A percentile compares a stretch with the other conserved stretches of the same genome.
phyloP scores from a whole-genome alignment of 257 asterid genomes.

The Penstemon newberryi region DNA sequence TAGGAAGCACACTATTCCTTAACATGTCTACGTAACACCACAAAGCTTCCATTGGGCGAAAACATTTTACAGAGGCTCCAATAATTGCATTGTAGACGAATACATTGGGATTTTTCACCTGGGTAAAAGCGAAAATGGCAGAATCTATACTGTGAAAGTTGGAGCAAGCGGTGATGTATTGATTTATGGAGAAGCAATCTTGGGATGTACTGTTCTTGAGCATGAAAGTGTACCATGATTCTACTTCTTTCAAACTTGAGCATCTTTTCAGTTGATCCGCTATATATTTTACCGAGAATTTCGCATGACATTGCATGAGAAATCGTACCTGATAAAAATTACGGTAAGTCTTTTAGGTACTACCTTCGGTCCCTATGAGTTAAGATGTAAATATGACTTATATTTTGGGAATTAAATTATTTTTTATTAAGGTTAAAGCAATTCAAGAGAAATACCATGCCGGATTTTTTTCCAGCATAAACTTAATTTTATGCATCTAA shows the following conservation, averaged over 20 bases:
- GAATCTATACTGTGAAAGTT: slow-evolving; percentile 36
- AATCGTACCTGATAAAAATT: no score
- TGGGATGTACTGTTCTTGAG: slow-evolving; percentile 48
- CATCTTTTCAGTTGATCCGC: slow-evolving; percentile 47
- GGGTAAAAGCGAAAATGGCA: slow-evolving; percentile 51
- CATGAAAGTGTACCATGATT: slow-evolving; percentile 52
- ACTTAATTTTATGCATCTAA: no score
- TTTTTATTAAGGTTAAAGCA: no score
- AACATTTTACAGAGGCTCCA: slow-evolving; percentile 51
- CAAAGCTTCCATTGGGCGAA: slow-evolving; percentile 47
- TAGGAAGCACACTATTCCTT: slow-evolving; percentile 49
- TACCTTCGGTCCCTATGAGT: no score
- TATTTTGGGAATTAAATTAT: no score
- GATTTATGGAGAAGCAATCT: slow-evolving; percentile 72
- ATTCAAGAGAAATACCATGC: no score
- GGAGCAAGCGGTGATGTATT: slow-evolving; percentile 67
- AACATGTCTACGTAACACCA: slow-evolving; percentile 48
- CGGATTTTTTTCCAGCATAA: no score
- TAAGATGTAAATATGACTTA: no score
- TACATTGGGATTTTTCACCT: slow-evolving; percentile 46
- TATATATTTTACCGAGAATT: slow-evolving; percentile 27
- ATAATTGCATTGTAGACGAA: slow-evolving; percentile 62
- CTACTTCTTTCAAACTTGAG: slow-evolving; percentile 52
- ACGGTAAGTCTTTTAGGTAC: no score
- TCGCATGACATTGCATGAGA: slow-evolving; percentile 37